Percentiles rank a stretch among this genome's conserved stretches.
Evolutionary conservation across 768 basidiomycete genomes (phyloP).

Genomic region (Macrolepiota albuminosa): DNA sequence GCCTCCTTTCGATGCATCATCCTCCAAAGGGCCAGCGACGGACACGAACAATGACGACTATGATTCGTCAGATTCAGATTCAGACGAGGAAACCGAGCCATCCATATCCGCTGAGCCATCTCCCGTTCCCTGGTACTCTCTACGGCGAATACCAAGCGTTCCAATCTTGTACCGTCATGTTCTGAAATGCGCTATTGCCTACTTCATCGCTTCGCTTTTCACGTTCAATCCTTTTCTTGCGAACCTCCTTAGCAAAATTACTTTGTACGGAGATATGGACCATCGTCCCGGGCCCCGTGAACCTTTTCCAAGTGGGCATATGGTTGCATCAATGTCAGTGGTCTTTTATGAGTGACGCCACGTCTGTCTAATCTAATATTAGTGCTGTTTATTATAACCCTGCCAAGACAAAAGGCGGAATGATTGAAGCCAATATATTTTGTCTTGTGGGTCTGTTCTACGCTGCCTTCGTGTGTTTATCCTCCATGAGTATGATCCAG

Average conservation of each 20-base stretch:
- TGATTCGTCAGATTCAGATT: constrained; percentile 18
- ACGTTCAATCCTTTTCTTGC: constrained; percentile 83
- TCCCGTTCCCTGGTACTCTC: constrained; percentile 13
- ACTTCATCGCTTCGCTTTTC: constrained; percentile 87
- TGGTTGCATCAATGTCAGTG: constrained; percentile 91
- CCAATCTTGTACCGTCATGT: constrained; percentile 63
- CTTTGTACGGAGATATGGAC: constrained; percentile 31
- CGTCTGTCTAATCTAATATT: not conserved
- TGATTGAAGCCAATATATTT: constrained; percentile 87
- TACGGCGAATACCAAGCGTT: constrained; percentile 29
- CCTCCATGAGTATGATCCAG: constrained; percentile 78
- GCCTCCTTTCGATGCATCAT: not conserved
- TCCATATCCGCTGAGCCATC: constrained; percentile 3
- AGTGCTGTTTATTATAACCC: constrained; percentile 90
- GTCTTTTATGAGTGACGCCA: not conserved
- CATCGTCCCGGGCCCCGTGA: constrained; percentile 34
- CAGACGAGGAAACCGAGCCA: constrained; percentile 6
- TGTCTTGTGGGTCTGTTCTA: constrained; percentile 69
- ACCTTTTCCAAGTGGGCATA: constrained; percentile 81
- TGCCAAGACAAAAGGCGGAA: constrained; percentile 87
- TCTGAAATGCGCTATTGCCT: constrained; percentile 88
- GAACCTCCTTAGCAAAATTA: constrained; percentile 57
- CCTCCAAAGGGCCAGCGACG: constrained; percentile 1
- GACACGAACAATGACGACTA: constrained; percentile 14
- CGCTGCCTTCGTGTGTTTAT: constrained; percentile 66